These are phyloP conservation scores for Ascochyta koolunga DNA, from an alignment of 2,329 filamentous ascomycete species.

Conservation along the genomic window DNA sequence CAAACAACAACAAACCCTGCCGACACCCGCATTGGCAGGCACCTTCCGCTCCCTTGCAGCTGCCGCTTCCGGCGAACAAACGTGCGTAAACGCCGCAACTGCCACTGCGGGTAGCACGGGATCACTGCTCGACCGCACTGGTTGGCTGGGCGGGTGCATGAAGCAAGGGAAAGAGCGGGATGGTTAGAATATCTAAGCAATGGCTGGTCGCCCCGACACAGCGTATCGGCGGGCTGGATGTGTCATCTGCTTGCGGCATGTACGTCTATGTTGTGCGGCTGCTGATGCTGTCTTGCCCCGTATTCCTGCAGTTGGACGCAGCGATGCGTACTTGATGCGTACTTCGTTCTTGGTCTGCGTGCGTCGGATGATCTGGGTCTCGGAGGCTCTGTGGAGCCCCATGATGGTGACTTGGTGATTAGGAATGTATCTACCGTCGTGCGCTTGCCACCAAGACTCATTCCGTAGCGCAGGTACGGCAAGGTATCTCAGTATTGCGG, in stretches of 20 bases:
- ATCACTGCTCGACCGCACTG: not conserved
- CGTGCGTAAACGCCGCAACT: conserved; percentile 6
- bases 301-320: not conserved
- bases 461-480: not conserved
- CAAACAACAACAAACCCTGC: conserved; percentile 7
- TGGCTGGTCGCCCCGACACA: conserved; percentile 4
- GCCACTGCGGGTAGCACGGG: not conserved
- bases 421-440: not conserved
- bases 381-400: not conserved
- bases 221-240: conserved; percentile 1
- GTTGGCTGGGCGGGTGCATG: conserved; percentile 1
- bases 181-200: not conserved
- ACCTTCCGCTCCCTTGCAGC: conserved; percentile 5
- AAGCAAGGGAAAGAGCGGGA: conserved; percentile 6
- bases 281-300: not conserved
- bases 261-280: not conserved
- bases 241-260: not conserved
- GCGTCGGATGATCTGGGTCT: not conserved
- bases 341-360: not conserved
- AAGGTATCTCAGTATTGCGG: no score
- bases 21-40: not conserved
- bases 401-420: not conserved
- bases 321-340: not conserved
- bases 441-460: not conserved
- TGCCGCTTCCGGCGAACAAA: conserved; percentile 2